Base-by-base conservation (phyloP, 139 green algal species). In the Marvania coccoides region DNA sequence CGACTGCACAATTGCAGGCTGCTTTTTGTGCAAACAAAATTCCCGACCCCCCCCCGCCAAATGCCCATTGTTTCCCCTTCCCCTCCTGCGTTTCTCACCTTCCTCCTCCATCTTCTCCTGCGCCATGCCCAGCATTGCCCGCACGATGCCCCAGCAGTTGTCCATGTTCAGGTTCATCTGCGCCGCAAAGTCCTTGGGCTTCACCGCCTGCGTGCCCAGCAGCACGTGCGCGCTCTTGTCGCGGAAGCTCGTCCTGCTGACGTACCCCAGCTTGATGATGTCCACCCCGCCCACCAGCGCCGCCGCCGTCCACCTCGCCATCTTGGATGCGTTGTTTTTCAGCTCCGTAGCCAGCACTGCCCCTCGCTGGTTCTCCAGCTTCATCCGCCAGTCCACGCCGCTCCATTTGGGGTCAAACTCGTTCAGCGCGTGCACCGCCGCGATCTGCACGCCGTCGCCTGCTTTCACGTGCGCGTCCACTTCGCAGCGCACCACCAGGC, bases 321-420 rank as follows among this genome's bases (percentile, higher is more conserved):
- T 78, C 82, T 99, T 99, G 82, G 90, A 90, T 61, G 88, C 85
- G 74, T 99, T 99, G 90, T 99, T 98, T 85, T 95, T 94, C 45
- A 96, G 72, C 79, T 99, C 94, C 6, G 91, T 97, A 8, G 93
- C 92, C 65, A 98, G 82, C 63, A 97, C 89, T 2, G 94, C 94
- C 53, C 94, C 94, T 48, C 91, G 81, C 76, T 99, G 94, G 48
- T 78, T 93, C 75, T 99, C 94, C 33, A 99, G 71, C 76, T 95
- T 95, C 76, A 90, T 83, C 29, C 95, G 78, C 90, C 91, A 99
- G 83, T 98, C 89, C 31, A 97, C 82, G 29, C 81, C 68, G 38
- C 68, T 63, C 68, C 57, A 59, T 61, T 87, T 87, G 55, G 81
- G 66, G 80, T 98, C 93, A 64, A 90, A 96, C 83, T 99, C 95